phyloP scores from a whole-genome alignment of 495 filamentous ascomycete species.

The Neurospora sp. region DNA sequence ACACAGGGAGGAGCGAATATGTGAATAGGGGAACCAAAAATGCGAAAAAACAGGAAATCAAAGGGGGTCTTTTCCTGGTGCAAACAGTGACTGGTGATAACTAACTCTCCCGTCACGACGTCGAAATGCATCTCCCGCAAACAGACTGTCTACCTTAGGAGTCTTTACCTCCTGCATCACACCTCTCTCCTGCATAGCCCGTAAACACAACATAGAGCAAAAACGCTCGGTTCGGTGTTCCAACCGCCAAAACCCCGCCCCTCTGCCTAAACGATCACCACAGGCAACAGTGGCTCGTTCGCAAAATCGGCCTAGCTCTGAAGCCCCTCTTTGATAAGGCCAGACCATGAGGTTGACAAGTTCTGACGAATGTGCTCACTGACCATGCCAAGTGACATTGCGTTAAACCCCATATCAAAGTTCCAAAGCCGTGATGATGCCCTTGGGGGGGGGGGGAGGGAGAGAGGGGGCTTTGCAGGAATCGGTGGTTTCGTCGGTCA shows the following conservation, averaged over 20 bases:
- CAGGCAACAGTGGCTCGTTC: neutral
- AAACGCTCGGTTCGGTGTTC: neutral
- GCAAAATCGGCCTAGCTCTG: constrained; percentile 5
- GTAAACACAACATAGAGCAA: neutral
- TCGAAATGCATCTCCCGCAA: neutral
- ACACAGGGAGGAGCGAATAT: neutral
- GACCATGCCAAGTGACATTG: neutral
- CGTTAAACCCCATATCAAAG: neutral
- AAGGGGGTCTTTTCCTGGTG: neutral
- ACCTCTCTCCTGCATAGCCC: neutral
- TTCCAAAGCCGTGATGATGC: neutral
- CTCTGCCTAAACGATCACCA: neutral
- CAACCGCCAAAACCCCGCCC: neutral
- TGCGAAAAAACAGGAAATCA: neutral
- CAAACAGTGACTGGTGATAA: neutral
- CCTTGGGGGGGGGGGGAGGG: too few relatives aligned
- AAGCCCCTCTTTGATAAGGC: neutral
- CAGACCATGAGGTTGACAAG: neutral
- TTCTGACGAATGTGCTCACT: neutral
- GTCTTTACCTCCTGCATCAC: neutral
- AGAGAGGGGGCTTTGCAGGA: neutral
- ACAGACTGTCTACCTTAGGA: neutral
- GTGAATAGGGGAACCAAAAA: neutral
- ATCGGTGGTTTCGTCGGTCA: neutral
- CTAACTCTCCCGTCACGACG: neutral